A percentile compares a stretch with the other conserved stretches of the same genome.
phyloP scores from a whole-genome alignment of 1,284 basidiomycete species.

The Coniophora puteana region DNA sequence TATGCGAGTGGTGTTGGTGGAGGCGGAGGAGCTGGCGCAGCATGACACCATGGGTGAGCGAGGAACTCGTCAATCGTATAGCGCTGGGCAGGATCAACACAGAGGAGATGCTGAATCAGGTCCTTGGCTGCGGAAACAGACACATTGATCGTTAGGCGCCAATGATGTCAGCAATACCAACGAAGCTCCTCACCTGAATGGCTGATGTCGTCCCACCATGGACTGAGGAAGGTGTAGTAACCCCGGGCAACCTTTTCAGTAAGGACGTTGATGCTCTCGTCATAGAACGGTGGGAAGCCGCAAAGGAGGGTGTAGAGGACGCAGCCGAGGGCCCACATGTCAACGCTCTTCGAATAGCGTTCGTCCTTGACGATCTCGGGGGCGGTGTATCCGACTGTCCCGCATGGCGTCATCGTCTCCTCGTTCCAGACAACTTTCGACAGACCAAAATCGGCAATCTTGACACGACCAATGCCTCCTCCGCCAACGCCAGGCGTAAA shows the following conservation, averaged over 20 bases:
- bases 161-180: conserved; percentile 40
- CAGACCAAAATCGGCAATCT: conserved; percentile 98
- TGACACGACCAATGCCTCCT: conserved; percentile 96
- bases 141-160: conserved; percentile 10
- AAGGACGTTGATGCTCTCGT: conserved; percentile 96
- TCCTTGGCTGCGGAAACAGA: conserved; percentile 74
- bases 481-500: conserved; percentile 91
- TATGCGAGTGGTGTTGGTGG: conserved; percentile 59
- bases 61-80: conserved; percentile 99
- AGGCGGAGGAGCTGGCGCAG: conserved; percentile 55
- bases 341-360: conserved; percentile 96
- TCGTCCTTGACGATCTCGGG: conserved; percentile 99
- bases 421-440: conserved; percentile 99
- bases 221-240: conserved; percentile 97
- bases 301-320: conserved; percentile 99
- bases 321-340: conserved; percentile 99
- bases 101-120: conserved; percentile 91
- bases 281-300: conserved; percentile 98
- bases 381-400: conserved; percentile 98
- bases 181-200: no score
- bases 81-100: conserved; percentile 92
- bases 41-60: conserved; percentile 93
- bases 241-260: conserved; percentile 98
- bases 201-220: conserved; percentile 99
- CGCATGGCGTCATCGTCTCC: conserved; percentile 98